Base-by-base conservation (phyloP, 805 yeast genomes). In the Saccharomyces kudriavzevii region DNA sequence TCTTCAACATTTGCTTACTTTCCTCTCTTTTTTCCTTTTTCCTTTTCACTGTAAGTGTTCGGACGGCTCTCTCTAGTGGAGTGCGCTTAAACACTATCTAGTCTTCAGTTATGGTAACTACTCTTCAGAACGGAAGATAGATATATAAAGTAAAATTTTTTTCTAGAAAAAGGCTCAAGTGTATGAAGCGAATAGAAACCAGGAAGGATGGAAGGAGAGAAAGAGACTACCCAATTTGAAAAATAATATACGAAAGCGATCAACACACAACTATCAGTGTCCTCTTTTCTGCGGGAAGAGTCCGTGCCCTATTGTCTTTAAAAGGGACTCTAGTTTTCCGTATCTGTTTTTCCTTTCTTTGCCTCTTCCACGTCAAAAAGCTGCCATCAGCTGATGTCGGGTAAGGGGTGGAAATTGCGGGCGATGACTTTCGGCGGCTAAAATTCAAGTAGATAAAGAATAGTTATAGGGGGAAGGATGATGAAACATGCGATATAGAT, bases 1-100 rank as follows among this genome's bases (percentile, higher is more conserved):
- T 49, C 47, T 57, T 57, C 14, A 49, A 50, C 60, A 57, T 57
- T 35, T 35, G 24, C 13, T 35, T 35, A 5, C 22, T 17, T 35
- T 13, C 24, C 17, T 17, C 24, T 35, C 22, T 8, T 35, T 35
- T n/a, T 14, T 14, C 8, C 22, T 9, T 29, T 22, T n/a, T 30
- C 35, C 13, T 13, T 10, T 30, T 6, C 3, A 5, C 11, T 20
- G 22, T 14, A 14, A 47, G 27, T 20, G 24, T 24, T 47, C 28
- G 9, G 24, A 20, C 3, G 4, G 10, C 4, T 27, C n/a, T 24
- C 29, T 27, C 24, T 47, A 27, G 6, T 30, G 35, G 35, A n/a
- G 35, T 22, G 5, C 10, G 10, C 10, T 9, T 14, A 25, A 10
- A 22, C 20, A 3, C n/a, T 8, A 4, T 13, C 17, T 45, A 26